Conservation (phyloP, 352 stramenopile species). For the Globisporangium parvum region DNA sequence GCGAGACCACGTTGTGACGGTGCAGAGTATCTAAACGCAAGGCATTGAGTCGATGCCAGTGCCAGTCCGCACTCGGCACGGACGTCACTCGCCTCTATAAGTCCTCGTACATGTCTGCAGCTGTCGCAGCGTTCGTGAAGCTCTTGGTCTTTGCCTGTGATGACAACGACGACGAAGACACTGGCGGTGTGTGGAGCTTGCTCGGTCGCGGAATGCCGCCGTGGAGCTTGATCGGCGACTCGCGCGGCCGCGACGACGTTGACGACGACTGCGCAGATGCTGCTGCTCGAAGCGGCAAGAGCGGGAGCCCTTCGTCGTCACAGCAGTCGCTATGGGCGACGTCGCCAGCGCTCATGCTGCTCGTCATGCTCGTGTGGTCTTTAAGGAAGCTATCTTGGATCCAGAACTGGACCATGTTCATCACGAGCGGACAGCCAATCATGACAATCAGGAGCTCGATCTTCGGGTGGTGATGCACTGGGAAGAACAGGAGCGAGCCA, state of each 20-base stretch:
- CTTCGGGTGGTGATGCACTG: constrained; percentile 63
- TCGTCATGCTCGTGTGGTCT: constrained; percentile 20
- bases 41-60: too few species aligned
- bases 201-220: constrained; percentile 1
- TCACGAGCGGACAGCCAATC: constrained; percentile 76
- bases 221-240: constrained; percentile 9
- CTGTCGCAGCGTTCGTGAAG: constrained; percentile 38
- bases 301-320: constrained; percentile 23
- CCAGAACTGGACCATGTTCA: constrained; percentile 87
- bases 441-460: constrained; percentile 80
- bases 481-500: constrained; percentile 60
- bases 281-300: constrained; percentile 10
- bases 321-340: constrained; percentile 10
- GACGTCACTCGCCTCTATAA: constrained; percentile 19
- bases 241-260: not conserved
- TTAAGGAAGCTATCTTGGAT: constrained; percentile 81
- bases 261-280: too few species aligned
- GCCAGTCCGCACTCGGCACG: too few species aligned
- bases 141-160: constrained; percentile 24
- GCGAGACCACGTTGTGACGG: too few species aligned
- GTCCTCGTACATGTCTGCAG: constrained; percentile 60
- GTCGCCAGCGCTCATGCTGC: not conserved
- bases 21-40: too few species aligned
- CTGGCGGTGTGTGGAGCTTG: constrained; percentile 1
- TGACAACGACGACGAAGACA: not conserved